phyloP scores from a whole-genome alignment of 164 flowering plant genomes.

The Dillenia suffruticosa region DNA sequence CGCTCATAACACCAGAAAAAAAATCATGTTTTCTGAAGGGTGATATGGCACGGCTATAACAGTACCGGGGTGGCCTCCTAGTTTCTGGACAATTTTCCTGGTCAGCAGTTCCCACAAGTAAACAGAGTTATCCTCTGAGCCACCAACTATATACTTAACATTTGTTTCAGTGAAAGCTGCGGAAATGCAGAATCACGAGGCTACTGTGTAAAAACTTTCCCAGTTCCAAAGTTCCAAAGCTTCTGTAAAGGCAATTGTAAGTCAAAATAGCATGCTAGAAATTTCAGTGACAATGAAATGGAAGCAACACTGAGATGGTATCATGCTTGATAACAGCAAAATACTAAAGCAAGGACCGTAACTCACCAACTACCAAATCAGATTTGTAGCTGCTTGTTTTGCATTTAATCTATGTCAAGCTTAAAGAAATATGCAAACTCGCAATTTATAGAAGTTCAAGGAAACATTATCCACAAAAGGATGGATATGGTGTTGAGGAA shows the following conservation, averaged over 20 bases:
- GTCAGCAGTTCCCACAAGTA: slow-evolving; percentile 65
- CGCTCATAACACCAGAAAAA: slow-evolving; percentile 25
- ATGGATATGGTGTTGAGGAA: too few relatives aligned
- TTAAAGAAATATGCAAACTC: too few relatives aligned
- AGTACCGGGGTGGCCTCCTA: slow-evolving; percentile 62
- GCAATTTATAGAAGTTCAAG: too few relatives aligned
- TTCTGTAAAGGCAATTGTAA: slow-evolving; percentile 34
- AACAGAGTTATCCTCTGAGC: slow-evolving; percentile 61
- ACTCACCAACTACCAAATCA: too few relatives aligned
- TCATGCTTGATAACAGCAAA: not conserved
- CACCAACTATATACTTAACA: slow-evolving; percentile 57
- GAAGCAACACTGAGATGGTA: not conserved
- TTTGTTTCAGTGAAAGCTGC: slow-evolving; percentile 51
- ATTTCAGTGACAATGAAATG: not conserved
- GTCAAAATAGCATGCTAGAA: not conserved
- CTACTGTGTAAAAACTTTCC: slow-evolving; percentile 59
- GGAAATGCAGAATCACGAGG: slow-evolving; percentile 52
- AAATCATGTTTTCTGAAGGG: slow-evolving; percentile 54
- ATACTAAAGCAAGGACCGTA: too few relatives aligned
- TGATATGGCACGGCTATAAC: slow-evolving; percentile 64
- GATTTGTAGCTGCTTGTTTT: too few relatives aligned
- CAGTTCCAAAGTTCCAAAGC: slow-evolving; percentile 56
- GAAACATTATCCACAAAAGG: too few relatives aligned
- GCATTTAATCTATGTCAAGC: too few relatives aligned
- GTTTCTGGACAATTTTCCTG: slow-evolving; percentile 49